phyloP scores from a whole-genome alignment of 129 eudicot species.

The Scalesia atractyloides region DNA sequence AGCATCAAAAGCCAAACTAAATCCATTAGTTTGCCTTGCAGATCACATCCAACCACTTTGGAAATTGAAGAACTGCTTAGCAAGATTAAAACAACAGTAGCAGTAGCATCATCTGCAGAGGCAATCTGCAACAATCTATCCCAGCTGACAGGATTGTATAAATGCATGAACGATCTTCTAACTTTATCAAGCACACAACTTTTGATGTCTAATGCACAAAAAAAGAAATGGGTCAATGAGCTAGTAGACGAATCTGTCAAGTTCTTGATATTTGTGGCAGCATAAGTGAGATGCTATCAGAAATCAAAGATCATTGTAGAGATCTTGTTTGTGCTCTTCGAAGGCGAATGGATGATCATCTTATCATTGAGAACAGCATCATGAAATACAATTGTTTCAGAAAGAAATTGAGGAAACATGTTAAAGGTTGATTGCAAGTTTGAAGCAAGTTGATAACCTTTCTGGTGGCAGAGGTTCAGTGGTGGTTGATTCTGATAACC shows the following conservation, averaged over 20 bases:
- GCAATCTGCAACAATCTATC: constrained; percentile 42
- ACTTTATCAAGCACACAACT: constrained; percentile 33
- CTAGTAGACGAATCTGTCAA: constrained; percentile 37
- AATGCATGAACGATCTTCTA: constrained; percentile 41
- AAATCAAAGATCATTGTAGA: constrained; percentile 43
- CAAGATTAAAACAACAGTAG: constrained; percentile 37
- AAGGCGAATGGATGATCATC: constrained; percentile 36
- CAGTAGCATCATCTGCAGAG: constrained; percentile 18
- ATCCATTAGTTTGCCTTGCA: constrained; percentile 68
- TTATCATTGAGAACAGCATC: constrained; percentile 38
- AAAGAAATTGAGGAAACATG: constrained; percentile 49
- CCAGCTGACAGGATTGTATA: constrained; percentile 50
- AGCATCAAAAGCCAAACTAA: constrained; percentile 39
- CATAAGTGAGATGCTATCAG: constrained; percentile 36
- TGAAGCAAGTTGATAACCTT: constrained; percentile 44
- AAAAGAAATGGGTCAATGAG: constrained; percentile 38
- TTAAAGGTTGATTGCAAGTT: constrained; percentile 27
- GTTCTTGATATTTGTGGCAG: constrained; percentile 39
- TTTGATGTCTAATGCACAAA: constrained; percentile 35
- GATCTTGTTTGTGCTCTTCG: constrained; percentile 48
- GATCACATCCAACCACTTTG: constrained; percentile 45
- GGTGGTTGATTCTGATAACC: constrained; percentile 18
- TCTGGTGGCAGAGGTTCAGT: constrained; percentile 1
- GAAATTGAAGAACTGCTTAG: constrained; percentile 39
- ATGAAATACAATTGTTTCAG: constrained; percentile 36